Base-by-base conservation (phyloP, 208 protist species). In the Trypanosoma platydactyli region DNA sequence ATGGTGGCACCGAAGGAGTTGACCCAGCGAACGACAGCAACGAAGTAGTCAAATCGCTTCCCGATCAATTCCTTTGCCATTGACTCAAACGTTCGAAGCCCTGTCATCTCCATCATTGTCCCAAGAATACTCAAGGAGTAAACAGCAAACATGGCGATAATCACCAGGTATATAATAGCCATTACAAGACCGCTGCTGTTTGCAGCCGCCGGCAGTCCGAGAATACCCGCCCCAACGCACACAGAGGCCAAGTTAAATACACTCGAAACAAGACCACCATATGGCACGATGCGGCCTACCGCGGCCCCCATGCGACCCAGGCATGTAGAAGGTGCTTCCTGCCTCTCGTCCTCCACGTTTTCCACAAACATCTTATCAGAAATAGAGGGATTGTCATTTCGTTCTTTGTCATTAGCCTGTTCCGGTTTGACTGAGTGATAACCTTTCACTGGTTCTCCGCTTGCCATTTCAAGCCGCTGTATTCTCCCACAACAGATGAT, bases 1-100 rank as follows among this genome's bases (percentile, higher is more conserved):
- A 95, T 77, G 0, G 77, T 73, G 1, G 87, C 80, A 24, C 89
- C 87, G 22, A 90, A 68, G 41, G 79, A 93, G 38, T 86, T 89
- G 16, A 89, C 48, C 55, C 64, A 81, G 29, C 83, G 71, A 35
- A 93, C 73, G 15, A 67, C 58, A n/a, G 80, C 84, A 12, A 91
- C 85, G 60, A 95, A 88, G 61, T 88, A 84, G 51, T 79, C 84
- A 54, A 77, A 77, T 16, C 74, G 58, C 9, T 56, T 60, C 0
- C 89, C 85, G 11, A 93, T 74, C 1, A 93, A 61, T 12, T 53
- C 41, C 5, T 52, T 61, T 1, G 78, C 78, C 55, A 87, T 78
- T 3, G 69, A 51, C 64, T 95, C 89, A 59, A 81, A 92, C 15
- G 70, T 83, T 5, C 67, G 73, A 9, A 83, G 40, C 22, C 73